phyloP scores from a whole-genome alignment of 805 yeast genomes.

The Brettanomyces sp. region DNA sequence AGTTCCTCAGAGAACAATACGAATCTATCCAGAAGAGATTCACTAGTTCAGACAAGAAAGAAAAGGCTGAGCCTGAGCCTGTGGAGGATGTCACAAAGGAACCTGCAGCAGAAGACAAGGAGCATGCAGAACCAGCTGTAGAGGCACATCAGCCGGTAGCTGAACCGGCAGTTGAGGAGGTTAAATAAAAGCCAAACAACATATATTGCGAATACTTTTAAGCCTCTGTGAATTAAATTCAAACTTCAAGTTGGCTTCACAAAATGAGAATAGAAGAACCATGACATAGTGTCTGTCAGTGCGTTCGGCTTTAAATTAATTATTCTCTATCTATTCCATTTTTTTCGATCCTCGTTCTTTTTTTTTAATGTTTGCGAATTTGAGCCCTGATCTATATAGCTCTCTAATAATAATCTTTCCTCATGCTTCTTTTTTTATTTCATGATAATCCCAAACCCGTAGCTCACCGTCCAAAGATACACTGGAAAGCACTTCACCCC shows the following conservation, averaged over 20 bases:
- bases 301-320: background rate
- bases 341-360: constrained; percentile 2
- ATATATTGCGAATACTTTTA: background rate
- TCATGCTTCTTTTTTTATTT: background rate
- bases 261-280: background rate
- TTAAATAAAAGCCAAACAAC: no score
- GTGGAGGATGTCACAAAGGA: constrained; percentile 1
- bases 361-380: constrained; percentile 4
- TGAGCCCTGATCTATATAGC: background rate
- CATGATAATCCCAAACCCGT: constrained; percentile 14
- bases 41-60: constrained; percentile 5
- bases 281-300: no score
- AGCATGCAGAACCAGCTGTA: background rate
- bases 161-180: no score
- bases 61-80: constrained; percentile 6
- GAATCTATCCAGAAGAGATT: constrained; percentile 23
- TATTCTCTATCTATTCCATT: background rate
- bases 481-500: constrained; percentile 29
- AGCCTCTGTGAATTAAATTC: background rate
- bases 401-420: background rate
- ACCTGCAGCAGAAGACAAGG: background rate
- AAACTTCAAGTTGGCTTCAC: no score
- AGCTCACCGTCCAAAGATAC: constrained; percentile 24
- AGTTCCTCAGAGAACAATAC: constrained; percentile 22
- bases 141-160: background rate